These are phyloP conservation scores for Candida xiaguanensis DNA, from an alignment of 805 yeast genomes.

Conservation along the genomic window DNA sequence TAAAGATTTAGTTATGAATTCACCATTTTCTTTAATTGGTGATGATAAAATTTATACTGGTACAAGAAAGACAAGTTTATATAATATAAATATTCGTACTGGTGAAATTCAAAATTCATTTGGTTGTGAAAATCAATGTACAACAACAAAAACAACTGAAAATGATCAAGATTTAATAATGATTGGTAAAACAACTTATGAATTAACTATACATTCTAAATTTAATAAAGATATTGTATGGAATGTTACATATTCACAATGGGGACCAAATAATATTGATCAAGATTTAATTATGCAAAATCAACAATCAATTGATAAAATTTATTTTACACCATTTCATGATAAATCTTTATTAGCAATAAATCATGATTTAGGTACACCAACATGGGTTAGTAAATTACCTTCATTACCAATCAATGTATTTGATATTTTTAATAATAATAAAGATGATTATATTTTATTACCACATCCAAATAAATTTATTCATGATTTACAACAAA, in stretches of 20 bases:
- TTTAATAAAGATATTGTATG: slow-evolving; percentile 57
- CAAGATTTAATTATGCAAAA: slow-evolving; percentile 43
- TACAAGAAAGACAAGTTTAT: slow-evolving; percentile 67
- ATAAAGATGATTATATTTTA: slow-evolving; percentile 39
- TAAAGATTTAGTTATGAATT: slow-evolving; percentile 68
- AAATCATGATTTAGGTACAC: slow-evolving; percentile 62
- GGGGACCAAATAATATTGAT: slow-evolving; percentile 92
- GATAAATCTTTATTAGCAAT: slow-evolving; percentile 77
- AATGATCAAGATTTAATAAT: slow-evolving; percentile 38
- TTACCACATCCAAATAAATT: slow-evolving; percentile 67
- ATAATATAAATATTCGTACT: slow-evolving; percentile 64
- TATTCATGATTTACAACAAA: slow-evolving; percentile 28
- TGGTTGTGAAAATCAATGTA: slow-evolving; percentile 43
- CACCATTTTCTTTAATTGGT: slow-evolving; percentile 76
- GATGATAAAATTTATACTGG: slow-evolving; percentile 90
- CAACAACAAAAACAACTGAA: slow-evolving; percentile 23
- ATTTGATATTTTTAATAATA: slow-evolving; percentile 62
- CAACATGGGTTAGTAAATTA: slow-evolving; percentile 73
- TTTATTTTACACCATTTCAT: slow-evolving; percentile 80
- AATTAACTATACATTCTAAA: slow-evolving; percentile 71
- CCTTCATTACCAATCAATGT: slow-evolving; percentile 73
- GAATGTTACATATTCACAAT: slow-evolving; percentile 81
- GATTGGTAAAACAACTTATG: slow-evolving; percentile 71
- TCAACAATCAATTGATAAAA: slow-evolving; percentile 59
- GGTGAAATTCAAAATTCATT: slow-evolving; percentile 72